Percentiles rank a stretch among this genome's conserved stretches.
phyloP scores from a whole-genome alignment of 176 grass and related monocot genomes.

The Cocos nucifera region DNA sequence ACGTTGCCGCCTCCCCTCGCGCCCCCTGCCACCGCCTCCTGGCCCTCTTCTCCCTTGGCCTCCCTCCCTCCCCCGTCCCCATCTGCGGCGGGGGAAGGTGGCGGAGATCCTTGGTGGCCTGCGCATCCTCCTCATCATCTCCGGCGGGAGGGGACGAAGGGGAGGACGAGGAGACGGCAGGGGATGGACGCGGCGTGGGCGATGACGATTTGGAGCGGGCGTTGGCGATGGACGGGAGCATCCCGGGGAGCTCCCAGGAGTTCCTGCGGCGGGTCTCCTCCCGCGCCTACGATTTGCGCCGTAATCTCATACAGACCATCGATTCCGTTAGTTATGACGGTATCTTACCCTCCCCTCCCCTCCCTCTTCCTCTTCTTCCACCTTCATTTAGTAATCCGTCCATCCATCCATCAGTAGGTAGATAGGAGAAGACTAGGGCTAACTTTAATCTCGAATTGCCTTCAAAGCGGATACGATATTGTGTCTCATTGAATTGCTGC shows the following conservation, averaged over 20 bases:
- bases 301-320: constrained; percentile 73
- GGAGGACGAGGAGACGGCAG: background rate
- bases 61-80: constrained; percentile 24
- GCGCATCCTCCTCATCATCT: constrained; percentile 19
- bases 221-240: constrained; percentile 72
- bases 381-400: too few species aligned
- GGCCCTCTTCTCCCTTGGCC: constrained; percentile 5
- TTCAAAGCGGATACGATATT: too few species aligned
- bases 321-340: constrained; percentile 86
- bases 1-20: too few species aligned
- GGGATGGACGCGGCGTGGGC: constrained; percentile 29
- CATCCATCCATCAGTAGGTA: too few species aligned
- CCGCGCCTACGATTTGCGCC: constrained; percentile 87
- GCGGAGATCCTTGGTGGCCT: constrained; percentile 4
- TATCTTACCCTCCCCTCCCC: constrained; percentile 3
- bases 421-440: too few species aligned
- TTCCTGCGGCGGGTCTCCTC: constrained; percentile 82
- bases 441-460: too few species aligned
- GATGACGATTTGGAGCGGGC: constrained; percentile 53
- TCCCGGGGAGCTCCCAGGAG: constrained; percentile 81
- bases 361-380: background rate
- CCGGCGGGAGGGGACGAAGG: constrained; percentile 2
- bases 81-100: background rate
- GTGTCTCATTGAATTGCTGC: too few species aligned
- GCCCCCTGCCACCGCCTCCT: too few species aligned